Evolutionary conservation across 1,284 basidiomycete genomes (phyloP).

Genomic region (Volvariella volvacea): DNA sequence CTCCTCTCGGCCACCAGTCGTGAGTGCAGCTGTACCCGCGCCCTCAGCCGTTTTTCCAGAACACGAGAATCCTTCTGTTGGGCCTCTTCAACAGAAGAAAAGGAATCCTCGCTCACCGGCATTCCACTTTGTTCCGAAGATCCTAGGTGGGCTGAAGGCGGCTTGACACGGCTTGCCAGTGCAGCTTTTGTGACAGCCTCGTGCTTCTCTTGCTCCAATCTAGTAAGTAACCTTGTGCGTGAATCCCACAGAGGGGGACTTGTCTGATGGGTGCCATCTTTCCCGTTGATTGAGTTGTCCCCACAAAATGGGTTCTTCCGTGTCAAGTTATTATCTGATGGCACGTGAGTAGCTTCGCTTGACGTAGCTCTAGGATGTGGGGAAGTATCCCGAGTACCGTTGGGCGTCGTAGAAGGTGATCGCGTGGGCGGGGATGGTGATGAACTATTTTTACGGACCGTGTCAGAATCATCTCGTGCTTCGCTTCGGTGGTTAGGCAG

Average conservation of each 20-base stretch:
- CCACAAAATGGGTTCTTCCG: not conserved
- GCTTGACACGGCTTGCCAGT: not conserved
- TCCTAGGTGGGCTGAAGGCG: not conserved
- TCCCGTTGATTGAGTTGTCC: constrained; percentile 1
- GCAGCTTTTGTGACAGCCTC: constrained; percentile 10
- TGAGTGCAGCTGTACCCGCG: constrained; percentile 40
- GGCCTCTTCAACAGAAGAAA: not conserved
- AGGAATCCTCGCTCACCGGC: not conserved
- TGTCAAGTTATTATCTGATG: not conserved
- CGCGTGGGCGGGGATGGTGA: no score
- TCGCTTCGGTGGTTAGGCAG: no score
- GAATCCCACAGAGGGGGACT: constrained; percentile 11
- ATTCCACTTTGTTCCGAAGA: constrained; percentile 2
- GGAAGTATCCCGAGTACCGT: no score
- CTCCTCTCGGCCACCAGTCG: constrained; percentile 44
- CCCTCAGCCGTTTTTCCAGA: constrained; percentile 37
- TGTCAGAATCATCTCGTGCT: no score
- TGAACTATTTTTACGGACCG: no score
- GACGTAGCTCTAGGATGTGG: no score
- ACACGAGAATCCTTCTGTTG: constrained; percentile 11
- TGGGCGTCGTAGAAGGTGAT: no score
- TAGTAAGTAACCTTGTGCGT: constrained; percentile 35
- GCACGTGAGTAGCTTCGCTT: not conserved
- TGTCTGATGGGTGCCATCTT: not conserved
- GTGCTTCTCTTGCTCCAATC: constrained; percentile 40